Evolutionary conservation across 2,329 filamentous ascomycete species (phyloP).

Genomic region (Xylaria sp.): DNA sequence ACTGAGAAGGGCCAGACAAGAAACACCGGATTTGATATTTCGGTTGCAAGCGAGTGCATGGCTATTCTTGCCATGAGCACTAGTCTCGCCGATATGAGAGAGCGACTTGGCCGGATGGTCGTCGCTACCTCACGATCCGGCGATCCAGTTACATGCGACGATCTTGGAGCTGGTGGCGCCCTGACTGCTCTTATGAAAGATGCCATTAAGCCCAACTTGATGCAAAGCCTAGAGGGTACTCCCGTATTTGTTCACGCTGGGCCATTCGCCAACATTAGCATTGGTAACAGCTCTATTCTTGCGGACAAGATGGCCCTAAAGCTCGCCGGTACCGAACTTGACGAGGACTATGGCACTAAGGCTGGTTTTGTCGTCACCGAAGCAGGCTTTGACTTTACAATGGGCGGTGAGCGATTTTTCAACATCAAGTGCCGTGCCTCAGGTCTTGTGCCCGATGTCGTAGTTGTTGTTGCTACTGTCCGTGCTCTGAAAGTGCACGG

Average conservation of each 20-base stretch:
- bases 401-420: slow-evolving; percentile 99
- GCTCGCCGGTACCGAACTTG: slow-evolving; percentile 91
- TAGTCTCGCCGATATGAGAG: slow-evolving; percentile 86
- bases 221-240: slow-evolving; percentile 97
- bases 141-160: slow-evolving; percentile 94
- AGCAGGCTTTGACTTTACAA: slow-evolving; percentile 98
- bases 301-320: slow-evolving; percentile 97
- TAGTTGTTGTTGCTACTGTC: slow-evolving; percentile 95
- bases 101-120: slow-evolving; percentile 95
- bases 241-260: slow-evolving; percentile 98
- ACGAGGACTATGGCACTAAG: slow-evolving; percentile 85
- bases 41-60: slow-evolving; percentile 98
- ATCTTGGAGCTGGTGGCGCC: slow-evolving; percentile 91
- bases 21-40: slow-evolving; percentile 96
- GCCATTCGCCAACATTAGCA: slow-evolving; percentile 98
- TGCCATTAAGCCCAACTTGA: slow-evolving; percentile 98
- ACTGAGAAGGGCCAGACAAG: slow-evolving; percentile 92
- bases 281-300: slow-evolving; percentile 94
- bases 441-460: slow-evolving; percentile 90
- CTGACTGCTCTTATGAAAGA: slow-evolving; percentile 96
- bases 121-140: slow-evolving; percentile 86
- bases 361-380: slow-evolving; percentile 95
- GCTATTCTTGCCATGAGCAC: slow-evolving; percentile 96
- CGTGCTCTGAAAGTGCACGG: slow-evolving; percentile 97
- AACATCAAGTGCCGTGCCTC: slow-evolving; percentile 99